Percentiles rank a stretch among this genome's conserved stretches.
Conservation (phyloP, 192 early-diverging fungal genomes). For the Dissophora globulifera region DNA sequence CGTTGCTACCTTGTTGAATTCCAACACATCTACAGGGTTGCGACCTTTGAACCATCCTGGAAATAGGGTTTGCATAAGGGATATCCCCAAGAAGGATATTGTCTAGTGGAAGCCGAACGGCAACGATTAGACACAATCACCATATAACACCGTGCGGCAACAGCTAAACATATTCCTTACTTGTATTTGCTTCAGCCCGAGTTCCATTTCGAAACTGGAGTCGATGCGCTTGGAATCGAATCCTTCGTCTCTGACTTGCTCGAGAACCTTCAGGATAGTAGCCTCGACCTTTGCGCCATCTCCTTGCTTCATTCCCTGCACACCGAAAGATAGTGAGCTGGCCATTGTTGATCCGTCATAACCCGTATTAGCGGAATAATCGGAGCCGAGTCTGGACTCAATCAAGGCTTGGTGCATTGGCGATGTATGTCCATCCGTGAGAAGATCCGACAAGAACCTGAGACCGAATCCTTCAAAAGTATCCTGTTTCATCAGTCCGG, state of each 20-base stretch:
- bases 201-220: slow-evolving; percentile 85
- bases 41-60: slow-evolving; percentile 90
- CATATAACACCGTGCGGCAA: too few relatives aligned
- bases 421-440: slow-evolving; percentile 88
- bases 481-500: too few relatives aligned
- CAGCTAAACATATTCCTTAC: too few relatives aligned
- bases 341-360: slow-evolving; percentile 78
- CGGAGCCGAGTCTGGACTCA: slow-evolving; percentile 87
- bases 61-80: slow-evolving; percentile 77
- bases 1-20: slow-evolving; percentile 83
- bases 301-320: slow-evolving; percentile 85
- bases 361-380: slow-evolving; percentile 92
- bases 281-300: slow-evolving; percentile 77
- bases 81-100: slow-evolving; percentile 88
- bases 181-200: slow-evolving; percentile 91
- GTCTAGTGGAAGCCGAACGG: too few relatives aligned
- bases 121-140: too few relatives aligned
- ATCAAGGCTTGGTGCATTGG: slow-evolving; percentile 96
- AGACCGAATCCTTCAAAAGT: slow-evolving; percentile 87
- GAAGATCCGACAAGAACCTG: slow-evolving; percentile 78
- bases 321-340: slow-evolving; percentile 82
- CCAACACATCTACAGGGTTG: slow-evolving; percentile 84
- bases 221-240: slow-evolving; percentile 83
- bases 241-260: slow-evolving; percentile 73
- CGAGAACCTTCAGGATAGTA: slow-evolving; percentile 75